Base-by-base conservation (phyloP, 371 early-diverging fungal genomes). In the Dentiscutata heterogama region DNA sequence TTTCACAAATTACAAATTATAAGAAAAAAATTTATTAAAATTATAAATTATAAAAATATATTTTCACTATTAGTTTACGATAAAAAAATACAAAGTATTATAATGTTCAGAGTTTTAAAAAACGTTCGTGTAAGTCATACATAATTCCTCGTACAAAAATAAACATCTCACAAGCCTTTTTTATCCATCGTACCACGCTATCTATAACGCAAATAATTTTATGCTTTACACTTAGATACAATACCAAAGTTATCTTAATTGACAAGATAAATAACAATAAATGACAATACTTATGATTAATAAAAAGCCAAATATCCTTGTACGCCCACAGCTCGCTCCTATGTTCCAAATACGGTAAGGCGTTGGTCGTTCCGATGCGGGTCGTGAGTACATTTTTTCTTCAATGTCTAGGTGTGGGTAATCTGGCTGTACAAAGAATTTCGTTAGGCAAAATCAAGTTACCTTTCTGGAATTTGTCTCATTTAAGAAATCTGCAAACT, bases 101-200 rank as follows among this genome's bases (percentile, higher is more conserved):
- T 18, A 31, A 31, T 31, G 16, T 25, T 7, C 20, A 31, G 18
- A 65, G 35, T 65, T 65, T 27, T 29, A 65, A 65, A 60, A 27
- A n/a, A 35, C 31, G 67, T 65, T 65, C 67, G 35, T 65, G 29
- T 65, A 65, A 65, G 29, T 65, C 35, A 29, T 65, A 65, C 16
- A 16, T 29, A 31, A 35, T 31, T 25, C 4, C 27, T 27, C 64
- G 16, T 4, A 65, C 35, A 35, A 65, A 65, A 31, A 35, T 18
- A 22, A 65, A 65, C 35, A 65, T 31, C n/a, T 65, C 22, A n/a
- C 27, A 27, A 65, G 7, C 18, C 39, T 18, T 27, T 31, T 20
- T 20, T 31, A 29, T 31, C 16, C 29, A 65, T 35, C 67, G 35
- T 7, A 31, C 16, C 25, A 29, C 67, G 35, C 8, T 7, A 65